These are phyloP conservation scores for Geosmithia flava DNA, from an alignment of 2,329 filamentous ascomycete species.

Conservation along the genomic window DNA sequence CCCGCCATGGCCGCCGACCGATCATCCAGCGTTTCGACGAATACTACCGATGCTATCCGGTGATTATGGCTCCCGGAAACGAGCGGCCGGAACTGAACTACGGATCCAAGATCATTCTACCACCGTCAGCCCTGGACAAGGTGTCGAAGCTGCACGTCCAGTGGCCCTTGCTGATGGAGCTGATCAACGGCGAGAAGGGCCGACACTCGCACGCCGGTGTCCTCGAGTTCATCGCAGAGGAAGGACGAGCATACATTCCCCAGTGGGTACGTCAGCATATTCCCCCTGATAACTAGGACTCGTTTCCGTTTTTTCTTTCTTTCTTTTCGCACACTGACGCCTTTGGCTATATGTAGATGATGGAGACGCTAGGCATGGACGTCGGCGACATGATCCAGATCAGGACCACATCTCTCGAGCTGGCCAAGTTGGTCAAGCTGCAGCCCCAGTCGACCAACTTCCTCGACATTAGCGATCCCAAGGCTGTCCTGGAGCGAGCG, in stretches of 20 bases:
- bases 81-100: conserved; percentile 87
- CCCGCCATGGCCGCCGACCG: conserved; percentile 31
- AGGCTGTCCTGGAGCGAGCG: conserved; percentile 90
- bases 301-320: too few species aligned
- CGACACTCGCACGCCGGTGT: conserved; percentile 88
- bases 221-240: conserved; percentile 92
- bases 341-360: conserved; percentile 49
- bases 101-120: conserved; percentile 94
- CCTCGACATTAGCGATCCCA: conserved; percentile 93
- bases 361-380: conserved; percentile 81
- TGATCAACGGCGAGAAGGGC: conserved; percentile 74
- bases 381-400: conserved; percentile 91
- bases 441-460: conserved; percentile 90
- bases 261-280: conserved; percentile 58
- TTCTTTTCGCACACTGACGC: neutral
- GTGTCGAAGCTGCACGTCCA: conserved; percentile 92
- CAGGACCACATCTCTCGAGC: conserved; percentile 84
- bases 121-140: conserved; percentile 93
- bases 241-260: conserved; percentile 90
- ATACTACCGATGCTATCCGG: conserved; percentile 94
- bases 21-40: conserved; percentile 79
- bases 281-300: too few species aligned
- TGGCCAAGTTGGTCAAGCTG: conserved; percentile 88
- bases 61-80: conserved; percentile 84
- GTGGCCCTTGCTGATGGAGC: conserved; percentile 94